Percentiles rank a stretch among this genome's conserved stretches.
These are phyloP conservation scores for Cystobasidium onofrii DNA, from an alignment of 768 basidiomycete genomes.

Conservation along the genomic window DNA sequence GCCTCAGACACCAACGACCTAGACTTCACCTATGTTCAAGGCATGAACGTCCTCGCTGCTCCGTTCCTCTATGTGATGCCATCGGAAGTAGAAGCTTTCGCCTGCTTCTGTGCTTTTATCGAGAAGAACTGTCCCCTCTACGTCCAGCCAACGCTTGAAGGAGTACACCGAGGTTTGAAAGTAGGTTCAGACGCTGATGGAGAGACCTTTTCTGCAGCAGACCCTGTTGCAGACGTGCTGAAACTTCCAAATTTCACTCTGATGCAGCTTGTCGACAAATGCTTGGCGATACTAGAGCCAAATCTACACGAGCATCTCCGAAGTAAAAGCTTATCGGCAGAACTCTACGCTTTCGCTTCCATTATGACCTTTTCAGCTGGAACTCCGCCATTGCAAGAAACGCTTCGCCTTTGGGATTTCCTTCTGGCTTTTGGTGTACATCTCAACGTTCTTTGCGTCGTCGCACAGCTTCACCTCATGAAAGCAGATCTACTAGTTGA, in stretches of 20 bases:
- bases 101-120: conserved; percentile 91
- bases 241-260: no score
- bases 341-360: conserved; percentile 95
- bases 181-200: conserved; percentile 49
- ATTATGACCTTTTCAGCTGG: conserved; percentile 91
- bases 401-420: conserved; percentile 93
- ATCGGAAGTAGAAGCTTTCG: conserved; percentile 95
- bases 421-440: conserved; percentile 93
- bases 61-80: conserved; percentile 97
- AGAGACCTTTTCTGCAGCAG: background rate
- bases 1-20: conserved; percentile 45
- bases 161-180: conserved; percentile 88
- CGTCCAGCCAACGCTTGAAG: conserved; percentile 89
- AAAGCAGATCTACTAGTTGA: conserved; percentile 84
- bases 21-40: conserved; percentile 93
- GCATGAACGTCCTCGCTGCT: conserved; percentile 97
- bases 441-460: conserved; percentile 90
- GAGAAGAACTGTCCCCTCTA: conserved; percentile 92
- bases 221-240: no score
- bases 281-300: conserved; percentile 81
- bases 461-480: conserved; percentile 85
- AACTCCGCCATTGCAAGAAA: conserved; percentile 91
- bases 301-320: conserved; percentile 72
- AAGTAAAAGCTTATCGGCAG: conserved; percentile 84
- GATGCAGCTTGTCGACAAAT: conserved; percentile 75